Evolutionary conservation across 2,329 filamentous ascomycete species (phyloP).

Genomic region (Sodiomyces alkalinus): DNA sequence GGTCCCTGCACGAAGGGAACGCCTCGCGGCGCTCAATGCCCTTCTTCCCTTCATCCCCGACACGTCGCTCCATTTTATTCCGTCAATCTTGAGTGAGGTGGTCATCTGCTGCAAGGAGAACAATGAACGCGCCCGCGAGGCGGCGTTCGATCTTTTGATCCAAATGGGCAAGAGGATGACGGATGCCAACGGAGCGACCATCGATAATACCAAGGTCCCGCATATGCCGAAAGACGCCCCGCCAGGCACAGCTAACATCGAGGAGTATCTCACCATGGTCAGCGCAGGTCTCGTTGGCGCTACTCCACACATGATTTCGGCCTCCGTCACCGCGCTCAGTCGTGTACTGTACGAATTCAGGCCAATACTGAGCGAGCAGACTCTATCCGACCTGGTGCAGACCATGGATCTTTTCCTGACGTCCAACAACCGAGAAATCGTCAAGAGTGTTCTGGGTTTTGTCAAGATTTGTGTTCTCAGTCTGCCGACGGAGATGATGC

Average conservation of each 20-base stretch:
- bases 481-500: conserved; percentile 64
- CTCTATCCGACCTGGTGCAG: conserved; percentile 72
- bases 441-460: conserved; percentile 86
- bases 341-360: conserved; percentile 91
- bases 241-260: conserved; percentile 62
- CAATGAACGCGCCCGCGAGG: conserved; percentile 83
- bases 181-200: conserved; percentile 48
- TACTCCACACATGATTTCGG: conserved; percentile 94
- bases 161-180: conserved; percentile 72
- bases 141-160: conserved; percentile 81
- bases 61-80: conserved; percentile 80
- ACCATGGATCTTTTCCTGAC: conserved; percentile 95
- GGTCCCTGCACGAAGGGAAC: conserved; percentile 71
- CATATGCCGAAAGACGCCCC: conserved; percentile 76
- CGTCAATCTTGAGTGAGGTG: conserved; percentile 79
- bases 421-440: conserved; percentile 92
- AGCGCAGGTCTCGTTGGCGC: conserved; percentile 85
- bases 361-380: conserved; percentile 47
- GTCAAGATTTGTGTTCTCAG: conserved; percentile 91
- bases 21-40: conserved; percentile 67
- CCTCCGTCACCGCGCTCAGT: conserved; percentile 87
- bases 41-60: conserved; percentile 67
- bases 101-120: conserved; percentile 96
- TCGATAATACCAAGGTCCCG: conserved; percentile 74
- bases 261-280: conserved; percentile 98